These are phyloP conservation scores for Aspergillus pseudoglaucus DNA, from an alignment of 2,329 filamentous ascomycete genomes.

Conservation along the genomic window DNA sequence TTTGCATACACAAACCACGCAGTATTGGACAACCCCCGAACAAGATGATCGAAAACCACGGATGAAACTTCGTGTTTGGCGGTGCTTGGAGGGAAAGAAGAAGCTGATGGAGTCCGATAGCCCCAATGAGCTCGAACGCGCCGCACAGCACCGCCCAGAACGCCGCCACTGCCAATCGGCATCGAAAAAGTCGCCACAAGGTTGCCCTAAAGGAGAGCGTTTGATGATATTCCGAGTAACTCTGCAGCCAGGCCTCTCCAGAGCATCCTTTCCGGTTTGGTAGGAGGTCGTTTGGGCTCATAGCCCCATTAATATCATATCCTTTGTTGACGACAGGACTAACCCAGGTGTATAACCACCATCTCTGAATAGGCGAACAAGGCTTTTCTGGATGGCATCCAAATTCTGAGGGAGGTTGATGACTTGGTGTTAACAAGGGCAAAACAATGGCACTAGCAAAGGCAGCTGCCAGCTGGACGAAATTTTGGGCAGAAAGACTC, in stretches of 20 bases:
- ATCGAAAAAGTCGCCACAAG: constrained; percentile 6
- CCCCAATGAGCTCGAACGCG: constrained; percentile 6
- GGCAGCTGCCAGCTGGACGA: constrained; percentile 1
- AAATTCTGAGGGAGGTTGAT: neutral
- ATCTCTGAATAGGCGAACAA: constrained; percentile 6
- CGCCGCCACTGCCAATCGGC: constrained; percentile 2
- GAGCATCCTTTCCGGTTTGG: neutral
- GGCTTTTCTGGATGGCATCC: constrained; percentile 1
- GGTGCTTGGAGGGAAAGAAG: constrained; percentile 6
- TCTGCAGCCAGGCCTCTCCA: constrained; percentile 1
- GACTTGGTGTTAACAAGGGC: constrained; percentile 2
- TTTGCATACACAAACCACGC: constrained; percentile 10
- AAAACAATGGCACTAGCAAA: constrained; percentile 2
- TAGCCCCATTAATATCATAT: constrained; percentile 1
- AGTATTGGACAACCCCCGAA: constrained; percentile 6
- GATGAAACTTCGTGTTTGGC: constrained; percentile 1
- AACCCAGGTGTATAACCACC: constrained; percentile 9
- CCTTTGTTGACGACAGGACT: constrained; percentile 4
- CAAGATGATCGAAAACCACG: constrained; percentile 6
- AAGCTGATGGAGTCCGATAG: constrained; percentile 6
- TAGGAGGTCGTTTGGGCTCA: constrained; percentile 1
- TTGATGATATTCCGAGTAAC: neutral
- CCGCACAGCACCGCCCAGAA: constrained; percentile 5
- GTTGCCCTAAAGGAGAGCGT: neutral
- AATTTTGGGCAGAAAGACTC: neutral